Conservation (phyloP, 1,284 basidiomycete species). For the Ceratorhiza oryzae-sativae region DNA sequence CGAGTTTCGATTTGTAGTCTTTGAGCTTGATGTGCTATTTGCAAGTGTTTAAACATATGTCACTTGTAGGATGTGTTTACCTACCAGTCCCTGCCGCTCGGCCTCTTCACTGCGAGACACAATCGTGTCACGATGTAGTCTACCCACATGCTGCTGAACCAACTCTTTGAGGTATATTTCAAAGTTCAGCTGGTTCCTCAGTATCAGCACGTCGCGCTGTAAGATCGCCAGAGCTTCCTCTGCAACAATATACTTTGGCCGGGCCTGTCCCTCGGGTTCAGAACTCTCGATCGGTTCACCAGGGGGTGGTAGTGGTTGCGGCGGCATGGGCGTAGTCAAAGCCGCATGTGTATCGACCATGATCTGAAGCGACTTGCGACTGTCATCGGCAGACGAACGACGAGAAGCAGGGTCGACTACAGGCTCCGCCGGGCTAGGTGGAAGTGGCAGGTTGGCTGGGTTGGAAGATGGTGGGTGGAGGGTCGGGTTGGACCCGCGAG, state of each 20-base stretch:
- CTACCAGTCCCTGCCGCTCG: constrained; percentile 79
- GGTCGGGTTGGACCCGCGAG: background rate
- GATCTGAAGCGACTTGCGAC: constrained; percentile 67
- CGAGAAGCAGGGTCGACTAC: constrained; percentile 28
- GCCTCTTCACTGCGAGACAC: constrained; percentile 74
- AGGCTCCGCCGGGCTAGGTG: constrained; percentile 20
- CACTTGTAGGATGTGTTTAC: constrained; percentile 45
- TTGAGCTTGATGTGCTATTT: constrained; percentile 42
- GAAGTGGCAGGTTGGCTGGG: constrained; percentile 28
- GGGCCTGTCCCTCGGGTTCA: constrained; percentile 59
- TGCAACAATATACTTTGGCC: constrained; percentile 52
- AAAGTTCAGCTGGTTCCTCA: constrained; percentile 81
- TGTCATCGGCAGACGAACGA: constrained; percentile 16
- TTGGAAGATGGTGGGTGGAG: constrained; percentile 28
- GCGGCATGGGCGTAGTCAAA: constrained; percentile 52
- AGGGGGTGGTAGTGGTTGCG: background rate
- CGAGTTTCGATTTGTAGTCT: constrained; percentile 38
- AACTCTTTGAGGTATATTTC: constrained; percentile 80
- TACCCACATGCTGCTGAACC: constrained; percentile 79
- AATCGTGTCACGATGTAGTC: constrained; percentile 74
- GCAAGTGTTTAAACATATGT: background rate
- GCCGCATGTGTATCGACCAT: constrained; percentile 73
- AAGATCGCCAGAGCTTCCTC: constrained; percentile 68
- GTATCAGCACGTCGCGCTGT: constrained; percentile 73
- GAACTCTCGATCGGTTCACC: constrained; percentile 64